Evolutionary conservation across 2,329 filamentous ascomycete species (phyloP), one percentile per base, ranked within the genome.

Genomic region (Neophaeococcomyces mojaviensis): DNA sequence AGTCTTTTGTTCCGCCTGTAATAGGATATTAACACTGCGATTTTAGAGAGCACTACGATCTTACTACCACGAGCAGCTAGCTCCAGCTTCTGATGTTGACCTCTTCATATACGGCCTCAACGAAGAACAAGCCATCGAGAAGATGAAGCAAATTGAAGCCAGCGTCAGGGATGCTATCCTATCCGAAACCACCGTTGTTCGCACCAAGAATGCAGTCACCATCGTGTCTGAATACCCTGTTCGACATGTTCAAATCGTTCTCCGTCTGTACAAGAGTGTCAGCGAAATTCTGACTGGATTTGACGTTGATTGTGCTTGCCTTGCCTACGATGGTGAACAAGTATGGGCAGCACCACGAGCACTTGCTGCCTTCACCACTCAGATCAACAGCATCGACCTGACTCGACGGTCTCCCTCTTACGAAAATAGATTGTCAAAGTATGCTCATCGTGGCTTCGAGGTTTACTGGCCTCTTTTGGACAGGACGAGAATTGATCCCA

Each of bases 251-350:
- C 86, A 90, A 72, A 88, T 94, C 56, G 87, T 94, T 18, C 73
- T 94, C 24, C 82, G 87, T 30, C 79, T 92, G 31, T 94, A 94
- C 69, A 86, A 87, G 58, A 88, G 82, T 0, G 68, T 94, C 37
- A 83, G 85, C 1, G 86, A 94, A 61, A 89, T 94, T 30, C 72
- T 94, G 19, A 88, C 87, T 2, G 88, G 88, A 0, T 94, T 94
- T 56, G 88, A 94, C 56, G 87, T 94, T 39, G 87, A 92, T 60
- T 88, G 84, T 60, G 84, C 86, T 1, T 86, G 86, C 50, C 84
- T 81, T 19, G 86, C 86, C 2, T 94, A 85, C 55, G 80, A 92
- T 61, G 88, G 88, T 30, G 75, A 76, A 16, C 84, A 92, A 58
- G 86, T 94, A 15, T 94, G 83, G 59, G 80, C 80, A 19, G 81